A percentile compares a stretch with the other conserved stretches of the same genome.
phyloP scores from a whole-genome alignment of 768 basidiomycete genomes.

The Amanita brunnescens region DNA sequence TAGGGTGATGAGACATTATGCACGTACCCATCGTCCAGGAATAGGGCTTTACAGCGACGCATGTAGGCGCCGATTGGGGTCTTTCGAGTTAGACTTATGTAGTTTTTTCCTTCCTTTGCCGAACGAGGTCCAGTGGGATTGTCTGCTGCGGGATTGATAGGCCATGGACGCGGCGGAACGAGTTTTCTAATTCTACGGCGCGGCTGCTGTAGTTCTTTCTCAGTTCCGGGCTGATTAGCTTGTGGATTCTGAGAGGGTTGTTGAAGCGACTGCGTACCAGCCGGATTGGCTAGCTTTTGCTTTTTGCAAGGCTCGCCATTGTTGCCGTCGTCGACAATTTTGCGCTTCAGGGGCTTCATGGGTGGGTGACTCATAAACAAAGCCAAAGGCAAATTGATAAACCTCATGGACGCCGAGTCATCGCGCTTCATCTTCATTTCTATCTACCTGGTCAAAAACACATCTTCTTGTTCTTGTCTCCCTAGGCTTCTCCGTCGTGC shows the following conservation, averaged over 20 bases:
- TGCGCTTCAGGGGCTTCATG: conserved; percentile 28
- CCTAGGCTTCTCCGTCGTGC: conserved; percentile 25
- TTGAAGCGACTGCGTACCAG: no score
- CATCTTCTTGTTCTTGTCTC: conserved; percentile 18
- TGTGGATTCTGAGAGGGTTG: no score
- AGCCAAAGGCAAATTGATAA: conserved; percentile 14
- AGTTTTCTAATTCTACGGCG: conserved; percentile 48
- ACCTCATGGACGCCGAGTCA: neutral
- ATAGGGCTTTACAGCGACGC: conserved; percentile 63
- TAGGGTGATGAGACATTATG: neutral
- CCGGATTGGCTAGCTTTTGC: neutral
- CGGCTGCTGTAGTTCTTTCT: neutral
- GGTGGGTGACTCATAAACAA: conserved; percentile 13
- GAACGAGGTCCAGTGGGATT: conserved; percentile 78
- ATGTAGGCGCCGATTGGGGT: conserved; percentile 67
- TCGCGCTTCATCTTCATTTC: neutral
- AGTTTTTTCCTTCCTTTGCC: conserved; percentile 69
- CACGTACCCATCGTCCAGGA: conserved; percentile 67
- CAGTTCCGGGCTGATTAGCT: neutral
- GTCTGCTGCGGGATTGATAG: conserved; percentile 64
- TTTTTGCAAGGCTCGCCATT: neutral
- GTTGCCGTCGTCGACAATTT: conserved; percentile 20
- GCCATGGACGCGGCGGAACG: conserved; percentile 65
- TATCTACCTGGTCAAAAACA: conserved; percentile 15
- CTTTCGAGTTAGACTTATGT: conserved; percentile 73